These are phyloP conservation scores for Paramecium biaurelia DNA, from an alignment of 73 alveolate species.

Conservation along the genomic window DNA sequence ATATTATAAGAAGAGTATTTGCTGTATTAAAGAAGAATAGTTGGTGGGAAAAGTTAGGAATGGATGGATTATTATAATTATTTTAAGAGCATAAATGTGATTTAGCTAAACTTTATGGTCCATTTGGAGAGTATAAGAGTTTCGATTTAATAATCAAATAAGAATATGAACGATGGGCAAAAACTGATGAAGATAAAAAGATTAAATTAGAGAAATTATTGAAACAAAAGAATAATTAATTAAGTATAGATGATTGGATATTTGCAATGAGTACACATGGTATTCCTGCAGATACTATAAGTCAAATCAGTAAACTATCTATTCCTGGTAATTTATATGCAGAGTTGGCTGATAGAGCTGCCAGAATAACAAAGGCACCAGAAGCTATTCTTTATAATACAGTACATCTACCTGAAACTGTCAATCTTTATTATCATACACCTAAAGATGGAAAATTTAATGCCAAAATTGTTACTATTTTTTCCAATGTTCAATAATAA, in stretches of 20 bases:
- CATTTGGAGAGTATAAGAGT: conserved; percentile 91
- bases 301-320: conserved; percentile 84
- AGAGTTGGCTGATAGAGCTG: conserved; percentile 90
- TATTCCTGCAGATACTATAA: conserved; percentile 94
- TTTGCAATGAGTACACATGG: conserved; percentile 97
- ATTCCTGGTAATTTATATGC: conserved; percentile 93
- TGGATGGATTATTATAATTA: conserved; percentile 88
- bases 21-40: conserved; percentile 90
- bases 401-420: conserved; percentile 91
- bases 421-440: conserved; percentile 85
- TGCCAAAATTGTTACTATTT: conserved; percentile 85
- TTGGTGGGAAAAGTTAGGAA: conserved; percentile 93
- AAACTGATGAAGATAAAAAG: conserved; percentile 93
- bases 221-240: conserved; percentile 80
- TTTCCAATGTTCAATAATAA: conserved; percentile 83
- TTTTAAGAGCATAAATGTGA: conserved; percentile 90
- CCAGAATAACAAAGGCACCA: conserved; percentile 91
- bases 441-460: conserved; percentile 81
- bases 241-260: conserved; percentile 96
- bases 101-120: conserved; percentile 91
- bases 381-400: conserved; percentile 92
- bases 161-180: conserved; percentile 96
- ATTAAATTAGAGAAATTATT: conserved; percentile 86
- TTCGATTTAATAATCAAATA: conserved; percentile 87
- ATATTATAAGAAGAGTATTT: conserved; percentile 94